Conservation (phyloP, 1,284 basidiomycete species). For the Puccinia hordei region DNA sequence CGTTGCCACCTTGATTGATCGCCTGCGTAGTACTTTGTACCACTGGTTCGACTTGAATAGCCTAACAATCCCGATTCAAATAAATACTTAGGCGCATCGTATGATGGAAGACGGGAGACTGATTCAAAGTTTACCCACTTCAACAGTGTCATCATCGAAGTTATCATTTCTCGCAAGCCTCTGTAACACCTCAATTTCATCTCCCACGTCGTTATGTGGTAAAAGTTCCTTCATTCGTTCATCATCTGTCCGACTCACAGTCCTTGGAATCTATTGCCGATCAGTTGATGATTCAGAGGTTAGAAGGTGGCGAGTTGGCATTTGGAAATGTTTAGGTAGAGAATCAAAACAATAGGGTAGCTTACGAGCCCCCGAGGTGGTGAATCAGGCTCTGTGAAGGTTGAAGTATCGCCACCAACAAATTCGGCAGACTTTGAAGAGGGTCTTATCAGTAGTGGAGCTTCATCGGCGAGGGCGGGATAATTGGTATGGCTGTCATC, state of each 20-base stretch:
- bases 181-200: constrained; percentile 29
- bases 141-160: not conserved
- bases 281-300: not conserved
- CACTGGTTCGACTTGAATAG: not conserved
- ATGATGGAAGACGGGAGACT: not conserved
- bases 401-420: not conserved
- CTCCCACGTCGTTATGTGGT: not conserved
- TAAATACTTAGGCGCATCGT: not conserved
- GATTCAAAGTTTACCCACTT: not conserved
- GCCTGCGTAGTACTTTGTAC: not conserved
- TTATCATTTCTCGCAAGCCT: constrained; percentile 21
- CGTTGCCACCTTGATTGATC: not conserved
- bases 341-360: not conserved
- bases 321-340: not conserved
- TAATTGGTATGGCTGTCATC: not conserved
- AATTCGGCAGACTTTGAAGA: not conserved
- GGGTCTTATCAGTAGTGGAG: not conserved
- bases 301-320: not conserved
- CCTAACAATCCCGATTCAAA: constrained; percentile 1
- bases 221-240: constrained; percentile 20
- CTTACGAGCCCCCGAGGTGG: not conserved
- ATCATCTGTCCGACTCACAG: constrained; percentile 22
- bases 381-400: constrained; percentile 7
- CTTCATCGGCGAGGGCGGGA: not conserved
- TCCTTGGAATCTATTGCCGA: constrained; percentile 15